Evolutionary conservation across 352 stramenopile genomes (phyloP), one percentile per base, ranked within the genome.

Genomic region (Phytopythium kandeliae): DNA sequence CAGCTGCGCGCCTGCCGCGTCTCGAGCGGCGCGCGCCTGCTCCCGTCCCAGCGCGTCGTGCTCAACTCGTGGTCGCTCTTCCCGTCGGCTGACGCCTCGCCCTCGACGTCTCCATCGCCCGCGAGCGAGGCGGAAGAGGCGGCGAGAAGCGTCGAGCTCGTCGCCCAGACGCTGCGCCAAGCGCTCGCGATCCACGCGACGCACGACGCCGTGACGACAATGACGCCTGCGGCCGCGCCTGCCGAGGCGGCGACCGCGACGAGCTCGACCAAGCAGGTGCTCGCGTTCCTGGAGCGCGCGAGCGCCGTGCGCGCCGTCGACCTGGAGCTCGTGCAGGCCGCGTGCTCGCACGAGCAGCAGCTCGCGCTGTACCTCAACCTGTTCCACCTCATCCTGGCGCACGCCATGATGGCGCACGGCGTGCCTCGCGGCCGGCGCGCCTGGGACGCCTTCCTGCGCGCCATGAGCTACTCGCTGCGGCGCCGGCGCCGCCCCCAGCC

Each of bases 291-390:
- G 19, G 75, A 92, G 40, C 60, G 74, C 13, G 83, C 79, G 0
- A 89, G 76, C 45, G 63, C 63, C 4, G 41, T 94, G 11, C 72
- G 80, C 21, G 55, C 34, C 12, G 60, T 91, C 41, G 67, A 94
- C 48, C 46, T 92, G 26, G n/a, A 67, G 10, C 30, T 53, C 0
- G 36, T 90, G 2, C 57, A 85, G 12, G 54, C 62, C 17, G 63
- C 45, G 12, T 60, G 54, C 3, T 73, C 64, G 5, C 77, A 92
- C 24, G 83, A 94, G 58, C 65, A 86, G 17, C 73, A 85, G 19
- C 41, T 92, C 1, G 55, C 71, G 9, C 90, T 94, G 41, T 92
- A 85, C 41, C 59, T 94, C 44, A 94, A 94, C 51, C 38, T 94
- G 48, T 90, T 89, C 41, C 78, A 92, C 44, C 65, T 68, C 1